Percentiles rank a stretch among this genome's conserved stretches.
Evolutionary conservation across 2,329 filamentous ascomycete genomes (phyloP).

Genomic region (Colletotrichum higginsianum): DNA sequence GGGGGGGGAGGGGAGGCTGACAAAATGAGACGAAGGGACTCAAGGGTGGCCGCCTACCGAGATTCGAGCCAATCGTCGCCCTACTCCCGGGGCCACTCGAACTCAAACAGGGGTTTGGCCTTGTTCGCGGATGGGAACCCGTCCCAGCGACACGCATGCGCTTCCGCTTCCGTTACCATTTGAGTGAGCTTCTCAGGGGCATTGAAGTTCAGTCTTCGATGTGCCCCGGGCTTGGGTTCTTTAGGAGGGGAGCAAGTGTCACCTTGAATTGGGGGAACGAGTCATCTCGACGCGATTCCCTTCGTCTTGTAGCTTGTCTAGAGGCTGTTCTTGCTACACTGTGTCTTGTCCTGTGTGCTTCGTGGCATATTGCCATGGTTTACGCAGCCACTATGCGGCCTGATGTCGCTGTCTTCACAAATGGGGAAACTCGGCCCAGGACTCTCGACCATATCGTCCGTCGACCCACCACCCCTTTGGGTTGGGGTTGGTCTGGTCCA

Average conservation of each 20-base stretch:
- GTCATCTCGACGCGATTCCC: neutral
- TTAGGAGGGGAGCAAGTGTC: no score
- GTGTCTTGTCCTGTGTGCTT: constrained; percentile 1
- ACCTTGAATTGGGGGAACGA: no score
- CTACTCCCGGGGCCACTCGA: constrained; percentile 15
- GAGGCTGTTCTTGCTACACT: neutral
- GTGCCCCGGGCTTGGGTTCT: constrained; percentile 7
- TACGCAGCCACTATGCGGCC: constrained; percentile 10
- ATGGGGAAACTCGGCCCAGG: constrained; percentile 17
- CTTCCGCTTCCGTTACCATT: constrained; percentile 27
- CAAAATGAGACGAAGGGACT: constrained; percentile 38
- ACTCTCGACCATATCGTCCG: constrained; percentile 10
- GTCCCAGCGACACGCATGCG: constrained; percentile 37
- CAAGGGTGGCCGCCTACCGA: constrained; percentile 32
- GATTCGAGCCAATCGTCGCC: constrained; percentile 31
- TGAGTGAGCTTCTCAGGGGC: constrained; percentile 31
- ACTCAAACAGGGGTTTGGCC: constrained; percentile 29
- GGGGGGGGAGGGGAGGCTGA: constrained; percentile 8
- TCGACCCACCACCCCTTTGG: constrained; percentile 25
- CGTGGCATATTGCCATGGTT: neutral
- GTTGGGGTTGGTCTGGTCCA: neutral
- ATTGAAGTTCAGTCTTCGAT: constrained; percentile 3
- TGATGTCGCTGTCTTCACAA: neutral
- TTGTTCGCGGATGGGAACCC: constrained; percentile 22
- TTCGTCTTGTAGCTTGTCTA: neutral